Percentiles rank a stretch among this genome's conserved stretches.
These are phyloP conservation scores for Trichosporon sp. DNA, from an alignment of 1,284 basidiomycete species.

Conservation along the genomic window DNA sequence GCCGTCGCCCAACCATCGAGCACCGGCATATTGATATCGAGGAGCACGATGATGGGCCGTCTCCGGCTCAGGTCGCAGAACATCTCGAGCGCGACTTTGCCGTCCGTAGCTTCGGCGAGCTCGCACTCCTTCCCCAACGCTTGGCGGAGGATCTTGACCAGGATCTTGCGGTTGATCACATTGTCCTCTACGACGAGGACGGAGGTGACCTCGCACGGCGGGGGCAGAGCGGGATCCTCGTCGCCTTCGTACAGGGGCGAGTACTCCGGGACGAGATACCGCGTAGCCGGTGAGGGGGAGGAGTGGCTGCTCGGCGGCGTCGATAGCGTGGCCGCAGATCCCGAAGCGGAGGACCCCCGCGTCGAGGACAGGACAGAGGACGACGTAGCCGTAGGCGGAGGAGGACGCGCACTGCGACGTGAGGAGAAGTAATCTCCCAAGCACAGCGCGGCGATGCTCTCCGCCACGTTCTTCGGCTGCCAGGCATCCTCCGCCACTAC, in stretches of 20 bases:
- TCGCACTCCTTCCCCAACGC: slow-evolving; percentile 34
- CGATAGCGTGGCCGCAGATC: neutral
- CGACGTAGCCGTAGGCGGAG: neutral
- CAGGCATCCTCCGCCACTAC: neutral
- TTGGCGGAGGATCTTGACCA: slow-evolving; percentile 50
- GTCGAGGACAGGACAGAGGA: neutral
- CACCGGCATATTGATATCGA: slow-evolving; percentile 56
- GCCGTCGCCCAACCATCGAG: slow-evolving; percentile 54
- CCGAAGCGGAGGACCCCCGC: neutral
- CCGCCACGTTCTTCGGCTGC: slow-evolving; percentile 31
- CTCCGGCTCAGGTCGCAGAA: slow-evolving; percentile 39
- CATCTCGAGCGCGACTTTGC: slow-evolving; percentile 46
- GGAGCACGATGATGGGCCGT: slow-evolving; percentile 41
- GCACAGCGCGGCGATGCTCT: slow-evolving; percentile 46
- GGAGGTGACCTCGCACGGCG: slow-evolving; percentile 10
- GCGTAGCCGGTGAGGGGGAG: neutral
- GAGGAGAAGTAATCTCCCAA: slow-evolving; percentile 50
- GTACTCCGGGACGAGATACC: neutral
- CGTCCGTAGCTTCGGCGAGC: slow-evolving; percentile 50
- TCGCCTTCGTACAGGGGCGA: neutral
- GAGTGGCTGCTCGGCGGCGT: neutral
- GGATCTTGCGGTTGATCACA: slow-evolving; percentile 52
- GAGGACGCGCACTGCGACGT: slow-evolving; percentile 21
- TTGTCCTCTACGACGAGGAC: slow-evolving; percentile 55
- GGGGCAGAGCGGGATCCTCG: neutral